Base-by-base conservation (phyloP, 2,329 filamentous ascomycete genomes). In the Alternaria ventricosa region DNA sequence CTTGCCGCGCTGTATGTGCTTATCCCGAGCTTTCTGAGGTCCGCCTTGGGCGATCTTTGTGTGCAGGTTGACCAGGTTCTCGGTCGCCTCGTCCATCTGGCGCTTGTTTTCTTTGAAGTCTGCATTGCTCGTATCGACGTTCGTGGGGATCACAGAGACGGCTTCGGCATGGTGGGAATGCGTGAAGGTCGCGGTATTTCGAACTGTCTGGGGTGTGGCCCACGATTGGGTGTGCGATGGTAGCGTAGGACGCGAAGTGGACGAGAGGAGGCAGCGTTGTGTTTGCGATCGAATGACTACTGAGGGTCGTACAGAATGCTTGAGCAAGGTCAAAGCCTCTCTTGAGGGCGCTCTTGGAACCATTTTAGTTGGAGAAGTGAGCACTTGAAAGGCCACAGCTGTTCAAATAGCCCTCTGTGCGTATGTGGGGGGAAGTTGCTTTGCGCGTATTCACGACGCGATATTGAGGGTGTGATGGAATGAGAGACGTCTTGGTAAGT, bases 1-100 rank as follows among this genome's bases (percentile, higher is more conserved):
- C 86, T 98, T 98, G 68, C 93, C 92, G 71, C 94, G 86, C 33
- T 90, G 88, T 22, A 96, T 81, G 77, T 98, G 95, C 83, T 97
- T 97, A 68, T 95, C 89, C 63, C 92, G 86, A 5, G 95, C 92
- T 79, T 96, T 96, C 61, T 90, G 87, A 1, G 92, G 83, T 0
- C 96, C 96, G 57, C 95, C 95, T 67, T 87, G 86, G 55, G 93
- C 88, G 60, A 93, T 91, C 69, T 86, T 88, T 50, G 84, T 82
- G 62, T 95, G 93, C 62, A 98, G 85, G 57, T 85, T 84, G 63
- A 90, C 86, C 73, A 98, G 86, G 20, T 86, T 87, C 59, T 84
- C 83, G 75, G 93, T 89, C 58, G 94, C 87, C 71, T 92, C 88
- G 64, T 84, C 84, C 92, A 97, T 96, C 66, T 92, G 88, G 60